Percentiles rank a stretch among this genome's conserved stretches.
phyloP scores from a whole-genome alignment of 2,329 filamentous ascomycete species.

The Alternaria sp. region DNA sequence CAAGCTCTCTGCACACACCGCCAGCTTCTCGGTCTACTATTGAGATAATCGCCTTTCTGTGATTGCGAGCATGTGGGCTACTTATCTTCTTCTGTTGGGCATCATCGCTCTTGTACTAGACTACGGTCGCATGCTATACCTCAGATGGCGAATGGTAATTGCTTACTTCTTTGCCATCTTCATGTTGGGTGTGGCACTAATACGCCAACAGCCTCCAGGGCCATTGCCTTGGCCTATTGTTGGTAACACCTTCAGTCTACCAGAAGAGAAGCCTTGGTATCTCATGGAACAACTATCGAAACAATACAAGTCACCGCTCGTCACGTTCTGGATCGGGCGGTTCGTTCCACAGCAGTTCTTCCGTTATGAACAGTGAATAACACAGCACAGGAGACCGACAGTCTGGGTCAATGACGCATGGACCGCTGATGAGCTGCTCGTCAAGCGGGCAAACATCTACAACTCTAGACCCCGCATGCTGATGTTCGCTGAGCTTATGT shows the following conservation, averaged over 20 bases:
- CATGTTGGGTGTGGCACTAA: background rate
- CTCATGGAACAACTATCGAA: slow-evolving; percentile 62
- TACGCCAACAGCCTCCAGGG: slow-evolving; percentile 56
- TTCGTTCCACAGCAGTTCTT: background rate
- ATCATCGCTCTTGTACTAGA: slow-evolving; percentile 43
- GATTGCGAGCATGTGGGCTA: background rate
- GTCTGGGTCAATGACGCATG: slow-evolving; percentile 54
- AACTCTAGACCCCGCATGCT: slow-evolving; percentile 58
- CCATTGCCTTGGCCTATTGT: slow-evolving; percentile 62
- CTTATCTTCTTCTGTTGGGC: background rate
- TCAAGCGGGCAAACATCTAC: slow-evolving; percentile 60
- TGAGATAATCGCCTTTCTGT: accelerated
- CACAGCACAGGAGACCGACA: slow-evolving; percentile 32
- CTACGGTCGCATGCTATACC: slow-evolving; percentile 58
- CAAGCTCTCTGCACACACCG: accelerated
- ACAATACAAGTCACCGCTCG: slow-evolving; percentile 55
- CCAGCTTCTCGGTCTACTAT: background rate
- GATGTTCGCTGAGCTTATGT: slow-evolving; percentile 50
- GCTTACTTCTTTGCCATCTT: background rate
- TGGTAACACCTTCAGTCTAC: slow-evolving; percentile 63
- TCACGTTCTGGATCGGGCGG: slow-evolving; percentile 62
- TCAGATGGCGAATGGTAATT: slow-evolving; percentile 55
- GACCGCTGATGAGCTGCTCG: slow-evolving; percentile 60
- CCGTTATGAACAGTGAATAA: background rate
- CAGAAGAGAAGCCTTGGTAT: slow-evolving; percentile 63